Percentiles rank a stretch among this genome's conserved stretches.
These are phyloP conservation scores for Fusarium odoratissimum DNA, from an alignment of 2,329 filamentous ascomycete species.

Conservation along the genomic window DNA sequence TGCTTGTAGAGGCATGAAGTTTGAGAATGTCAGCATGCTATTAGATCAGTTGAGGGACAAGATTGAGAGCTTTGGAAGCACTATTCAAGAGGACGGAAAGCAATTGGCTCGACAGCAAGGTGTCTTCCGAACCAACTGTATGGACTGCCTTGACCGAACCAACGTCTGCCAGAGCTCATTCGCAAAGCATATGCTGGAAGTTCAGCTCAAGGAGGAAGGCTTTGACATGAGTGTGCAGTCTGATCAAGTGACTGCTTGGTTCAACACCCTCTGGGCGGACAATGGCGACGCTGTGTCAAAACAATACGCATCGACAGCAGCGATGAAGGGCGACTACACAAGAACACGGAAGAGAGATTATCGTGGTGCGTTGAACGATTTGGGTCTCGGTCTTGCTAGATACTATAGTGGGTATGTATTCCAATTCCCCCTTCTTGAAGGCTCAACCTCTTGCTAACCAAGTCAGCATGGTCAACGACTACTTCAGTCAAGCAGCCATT, in stretches of 20 bases:
- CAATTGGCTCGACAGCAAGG: constrained; percentile 71
- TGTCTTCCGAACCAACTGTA: constrained; percentile 93
- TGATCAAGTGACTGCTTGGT: constrained; percentile 88
- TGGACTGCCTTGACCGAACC: constrained; percentile 97
- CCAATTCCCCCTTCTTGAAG: background rate
- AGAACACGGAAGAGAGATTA: constrained; percentile 91
- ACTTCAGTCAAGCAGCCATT: constrained; percentile 94
- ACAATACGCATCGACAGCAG: constrained; percentile 95
- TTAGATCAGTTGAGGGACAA: constrained; percentile 75
- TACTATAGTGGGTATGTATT: constrained; percentile 72
- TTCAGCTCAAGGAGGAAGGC: constrained; percentile 80
- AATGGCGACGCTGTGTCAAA: constrained; percentile 96
- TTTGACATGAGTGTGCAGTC: constrained; percentile 79
- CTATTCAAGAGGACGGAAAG: constrained; percentile 63
- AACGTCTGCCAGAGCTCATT: constrained; percentile 96
- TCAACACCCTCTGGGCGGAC: constrained; percentile 96
- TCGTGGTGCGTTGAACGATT: constrained; percentile 89
- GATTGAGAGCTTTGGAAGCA: constrained; percentile 79
- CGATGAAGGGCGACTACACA: constrained; percentile 97
- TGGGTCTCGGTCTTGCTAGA: constrained; percentile 86
- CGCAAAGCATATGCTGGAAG: constrained; percentile 82
- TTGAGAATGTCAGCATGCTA: constrained; percentile 89
- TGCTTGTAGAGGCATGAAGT: constrained; percentile 95
- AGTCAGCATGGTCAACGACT: constrained; percentile 93
- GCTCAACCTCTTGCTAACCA: constrained; percentile 17